Conservation (phyloP, 2,329 filamentous ascomycete genomes). For the Plenodomus tracheiphilus region DNA sequence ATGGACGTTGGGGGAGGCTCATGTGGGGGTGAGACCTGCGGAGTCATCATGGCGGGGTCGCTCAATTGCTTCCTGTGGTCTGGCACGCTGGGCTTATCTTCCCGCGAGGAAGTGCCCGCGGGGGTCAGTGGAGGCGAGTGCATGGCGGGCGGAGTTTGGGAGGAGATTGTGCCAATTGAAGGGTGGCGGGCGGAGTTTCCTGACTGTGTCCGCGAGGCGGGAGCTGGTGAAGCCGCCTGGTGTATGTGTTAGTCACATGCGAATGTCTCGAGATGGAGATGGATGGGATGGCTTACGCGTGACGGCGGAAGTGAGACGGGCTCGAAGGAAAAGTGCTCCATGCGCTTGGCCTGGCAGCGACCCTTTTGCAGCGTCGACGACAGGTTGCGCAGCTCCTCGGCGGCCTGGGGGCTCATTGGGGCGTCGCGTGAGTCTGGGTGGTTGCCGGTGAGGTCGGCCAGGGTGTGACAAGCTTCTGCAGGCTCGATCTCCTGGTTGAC, state of each 20-base stretch:
- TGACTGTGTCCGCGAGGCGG: conserved; percentile 49
- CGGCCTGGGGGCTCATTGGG: conserved; percentile 48
- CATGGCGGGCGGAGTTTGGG: conserved; percentile 70
- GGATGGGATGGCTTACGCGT: conserved; percentile 58
- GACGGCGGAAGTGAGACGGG: conserved; percentile 85
- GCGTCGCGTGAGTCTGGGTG: conserved; percentile 24
- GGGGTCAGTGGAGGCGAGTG: conserved; percentile 91
- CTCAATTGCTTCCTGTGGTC: conserved; percentile 43
- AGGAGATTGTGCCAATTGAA: conserved; percentile 67
- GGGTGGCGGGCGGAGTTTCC: conserved; percentile 53
- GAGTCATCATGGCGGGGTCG: conserved; percentile 58
- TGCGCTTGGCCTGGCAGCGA: conserved; percentile 77
- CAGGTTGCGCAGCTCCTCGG: conserved; percentile 71
- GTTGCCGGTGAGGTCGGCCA: conserved; percentile 33
- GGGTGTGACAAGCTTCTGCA: conserved; percentile 34
- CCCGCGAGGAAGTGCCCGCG: conserved; percentile 69
- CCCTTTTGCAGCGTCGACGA: conserved; percentile 72
- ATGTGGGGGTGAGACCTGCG: conserved; percentile 59
- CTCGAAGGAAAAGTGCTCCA: conserved; percentile 88
- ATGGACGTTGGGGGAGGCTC: conserved; percentile 55
- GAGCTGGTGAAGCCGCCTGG: conserved; percentile 54
- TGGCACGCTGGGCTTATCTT: conserved; percentile 48
- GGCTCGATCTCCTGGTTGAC: conserved; percentile 46
- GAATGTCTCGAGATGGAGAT: conserved; percentile 1
- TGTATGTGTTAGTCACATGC: conserved; percentile 25